phyloP scores from a whole-genome alignment of 2,329 filamentous ascomycete genomes.

The Aspergillus quadricinctus region DNA sequence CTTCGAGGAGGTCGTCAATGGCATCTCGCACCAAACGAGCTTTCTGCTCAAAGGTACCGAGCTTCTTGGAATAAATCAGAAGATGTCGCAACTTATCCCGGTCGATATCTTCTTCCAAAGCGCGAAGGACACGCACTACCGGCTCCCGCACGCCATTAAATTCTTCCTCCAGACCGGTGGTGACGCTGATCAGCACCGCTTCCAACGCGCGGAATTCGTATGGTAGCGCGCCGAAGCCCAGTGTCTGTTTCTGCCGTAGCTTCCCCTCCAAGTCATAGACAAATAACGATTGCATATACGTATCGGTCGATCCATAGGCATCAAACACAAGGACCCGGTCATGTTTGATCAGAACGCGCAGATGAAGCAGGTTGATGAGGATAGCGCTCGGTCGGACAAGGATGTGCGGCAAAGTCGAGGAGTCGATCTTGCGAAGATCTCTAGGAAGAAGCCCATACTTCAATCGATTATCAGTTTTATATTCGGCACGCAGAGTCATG shows the following conservation, averaged over 20 bases:
- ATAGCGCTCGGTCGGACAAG: conserved; percentile 90
- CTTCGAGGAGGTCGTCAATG: conserved; percentile 91
- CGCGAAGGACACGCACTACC: conserved; percentile 79
- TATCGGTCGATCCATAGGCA: conserved; percentile 89
- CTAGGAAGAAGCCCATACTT: conserved; percentile 89
- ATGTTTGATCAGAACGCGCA: conserved; percentile 91
- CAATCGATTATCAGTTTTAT: conserved; percentile 5
- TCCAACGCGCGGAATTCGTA: conserved; percentile 97
- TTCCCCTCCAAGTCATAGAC: conserved; percentile 97
- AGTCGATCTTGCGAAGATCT: conserved; percentile 96
- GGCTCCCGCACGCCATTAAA: conserved; percentile 92
- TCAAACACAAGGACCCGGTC: conserved; percentile 94
- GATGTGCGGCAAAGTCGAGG: conserved; percentile 90
- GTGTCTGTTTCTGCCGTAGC: conserved; percentile 70
- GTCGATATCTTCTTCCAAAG: conserved; percentile 95
- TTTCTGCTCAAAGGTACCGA: conserved; percentile 97
- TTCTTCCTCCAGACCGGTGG: conserved; percentile 84
- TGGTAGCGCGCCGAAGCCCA: conserved; percentile 58
- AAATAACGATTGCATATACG: conserved; percentile 92
- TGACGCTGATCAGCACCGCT: conserved; percentile 90
- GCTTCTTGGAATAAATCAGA: conserved; percentile 88
- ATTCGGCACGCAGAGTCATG: conserved; percentile 65
- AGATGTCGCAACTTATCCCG: conserved; percentile 86
- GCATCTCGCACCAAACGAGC: conserved; percentile 89
- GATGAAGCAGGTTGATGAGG: conserved; percentile 90